Evolutionary conservation across 768 basidiomycete species (phyloP).

Genomic region (Suillus decipiens): DNA sequence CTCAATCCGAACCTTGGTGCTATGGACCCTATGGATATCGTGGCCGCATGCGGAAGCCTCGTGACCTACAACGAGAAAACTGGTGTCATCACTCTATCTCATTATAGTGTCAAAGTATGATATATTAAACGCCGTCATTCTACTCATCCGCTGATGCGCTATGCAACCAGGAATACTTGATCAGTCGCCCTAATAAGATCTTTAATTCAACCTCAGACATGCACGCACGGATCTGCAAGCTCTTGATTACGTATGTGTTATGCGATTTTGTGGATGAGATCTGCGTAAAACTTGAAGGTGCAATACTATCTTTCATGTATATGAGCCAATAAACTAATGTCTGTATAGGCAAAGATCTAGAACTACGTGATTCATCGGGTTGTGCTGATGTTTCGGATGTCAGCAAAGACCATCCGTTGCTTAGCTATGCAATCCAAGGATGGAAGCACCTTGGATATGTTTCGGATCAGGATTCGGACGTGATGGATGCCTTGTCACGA

Average conservation of each 20-base stretch:
- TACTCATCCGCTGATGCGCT: neutral
- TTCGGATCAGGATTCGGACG: too few species aligned
- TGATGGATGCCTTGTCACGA: too few species aligned
- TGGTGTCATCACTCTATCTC: neutral
- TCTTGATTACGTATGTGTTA: neutral
- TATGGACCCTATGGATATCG: conserved; percentile 6
- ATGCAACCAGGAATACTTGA: conserved; percentile 4
- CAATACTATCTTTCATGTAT: neutral
- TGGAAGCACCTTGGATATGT: too few species aligned
- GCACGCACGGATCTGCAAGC: neutral
- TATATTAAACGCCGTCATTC: neutral
- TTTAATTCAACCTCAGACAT: neutral
- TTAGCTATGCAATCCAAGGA: neutral
- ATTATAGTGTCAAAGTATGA: conserved; percentile 14
- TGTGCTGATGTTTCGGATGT: neutral
- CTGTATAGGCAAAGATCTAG: neutral
- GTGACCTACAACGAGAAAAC: conserved; percentile 6
- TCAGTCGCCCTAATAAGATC: neutral
- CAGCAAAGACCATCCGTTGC: neutral
- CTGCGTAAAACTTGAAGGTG: neutral
- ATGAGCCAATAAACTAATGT: neutral
- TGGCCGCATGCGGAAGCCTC: neutral
- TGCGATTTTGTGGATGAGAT: neutral
- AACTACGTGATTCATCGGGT: too few species aligned
- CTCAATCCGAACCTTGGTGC: neutral